A percentile compares a stretch with the other conserved stretches of the same genome.
phyloP scores from a whole-genome alignment of 2,329 filamentous ascomycete genomes.

The Fusarium sp. region DNA sequence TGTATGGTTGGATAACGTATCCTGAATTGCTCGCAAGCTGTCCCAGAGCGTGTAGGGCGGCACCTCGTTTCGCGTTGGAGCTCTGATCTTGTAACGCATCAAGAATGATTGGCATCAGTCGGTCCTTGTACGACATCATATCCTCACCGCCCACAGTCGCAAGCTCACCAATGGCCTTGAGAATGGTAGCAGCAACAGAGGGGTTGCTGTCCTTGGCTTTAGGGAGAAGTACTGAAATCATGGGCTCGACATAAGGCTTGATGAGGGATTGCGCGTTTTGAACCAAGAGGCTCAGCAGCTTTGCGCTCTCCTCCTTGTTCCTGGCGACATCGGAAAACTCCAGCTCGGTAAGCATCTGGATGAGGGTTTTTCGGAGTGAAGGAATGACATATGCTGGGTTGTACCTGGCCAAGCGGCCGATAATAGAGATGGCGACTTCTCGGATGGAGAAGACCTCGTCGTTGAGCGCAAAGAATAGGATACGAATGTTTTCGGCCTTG shows the following conservation, averaged over 20 bases:
- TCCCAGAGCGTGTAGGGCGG: constrained; percentile 87
- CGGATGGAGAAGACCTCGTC: constrained; percentile 93
- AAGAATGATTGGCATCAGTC: constrained; percentile 61
- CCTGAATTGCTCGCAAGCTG: constrained; percentile 95
- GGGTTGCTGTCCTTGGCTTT: constrained; percentile 87
- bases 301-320: constrained; percentile 96
- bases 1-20: constrained; percentile 95
- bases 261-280: constrained; percentile 92
- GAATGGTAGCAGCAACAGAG: constrained; percentile 91
- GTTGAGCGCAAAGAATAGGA: constrained; percentile 92
- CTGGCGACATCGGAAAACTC: constrained; percentile 94
- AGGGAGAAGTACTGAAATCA: constrained; percentile 92
- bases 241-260: constrained; percentile 95
- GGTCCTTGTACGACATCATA: constrained; percentile 90
- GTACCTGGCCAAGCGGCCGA: constrained; percentile 86
- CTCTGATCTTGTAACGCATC: constrained; percentile 90
- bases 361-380: constrained; percentile 89
- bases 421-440: constrained; percentile 94
- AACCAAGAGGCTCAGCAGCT: constrained; percentile 89
- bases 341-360: constrained; percentile 94
- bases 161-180: constrained; percentile 93
- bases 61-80: constrained; percentile 87
- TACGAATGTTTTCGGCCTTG: constrained; percentile 98
- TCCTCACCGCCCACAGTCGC: constrained; percentile 93
- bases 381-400: constrained; percentile 99